Evolutionary conservation across 78 protist species (phyloP), one percentile per base, ranked within the genome.

Genomic region (Tieghemostelium lacteum): DNA sequence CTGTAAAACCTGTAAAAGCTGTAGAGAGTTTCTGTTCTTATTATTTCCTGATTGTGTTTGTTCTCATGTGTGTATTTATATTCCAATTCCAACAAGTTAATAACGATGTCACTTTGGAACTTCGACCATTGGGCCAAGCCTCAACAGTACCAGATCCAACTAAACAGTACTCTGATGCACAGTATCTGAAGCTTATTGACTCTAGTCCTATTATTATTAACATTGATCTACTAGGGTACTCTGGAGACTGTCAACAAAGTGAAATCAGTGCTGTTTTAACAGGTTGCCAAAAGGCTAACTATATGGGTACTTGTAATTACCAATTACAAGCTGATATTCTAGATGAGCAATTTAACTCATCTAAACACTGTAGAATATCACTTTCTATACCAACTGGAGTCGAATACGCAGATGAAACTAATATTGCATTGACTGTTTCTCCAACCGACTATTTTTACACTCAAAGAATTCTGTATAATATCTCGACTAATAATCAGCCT

Each of bases 71-170:
- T 14, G 50, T 83, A 3, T 83, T 83, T 42, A 50, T 83, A 29
- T 19, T 83, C 33, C 91, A 83, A 60, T 83, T 83, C 39, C 91
- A 83, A 69, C 42, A 54, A 29, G 64, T 83, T 16, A 83, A 83
- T 33, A 26, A 28, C 0, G 78, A 83, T 60, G n/a, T 83, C 22
- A 26, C 45, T 31, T 50, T 73, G 0, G 78, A 83, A 45, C 75
- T 83, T 14, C 50, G 78, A 29, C 34, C 91, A 6, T 50, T 67
- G 2, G 91, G 91, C 19, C 91, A 83, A 45, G 78, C 78, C 12
- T 83, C 91, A 20, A 33, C 78, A 7, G 61, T 19, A 16, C 22
- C 10, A 6, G 28, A 61, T 31, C 71, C 45, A n/a, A 39, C 36
- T 6, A 54, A 58, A 40, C 6, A 26, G 22, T 83, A 83, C 26